Evolutionary conservation across 2,329 filamentous ascomycete genomes (phyloP).

Genomic region (Penicillium sclerotigenum): DNA sequence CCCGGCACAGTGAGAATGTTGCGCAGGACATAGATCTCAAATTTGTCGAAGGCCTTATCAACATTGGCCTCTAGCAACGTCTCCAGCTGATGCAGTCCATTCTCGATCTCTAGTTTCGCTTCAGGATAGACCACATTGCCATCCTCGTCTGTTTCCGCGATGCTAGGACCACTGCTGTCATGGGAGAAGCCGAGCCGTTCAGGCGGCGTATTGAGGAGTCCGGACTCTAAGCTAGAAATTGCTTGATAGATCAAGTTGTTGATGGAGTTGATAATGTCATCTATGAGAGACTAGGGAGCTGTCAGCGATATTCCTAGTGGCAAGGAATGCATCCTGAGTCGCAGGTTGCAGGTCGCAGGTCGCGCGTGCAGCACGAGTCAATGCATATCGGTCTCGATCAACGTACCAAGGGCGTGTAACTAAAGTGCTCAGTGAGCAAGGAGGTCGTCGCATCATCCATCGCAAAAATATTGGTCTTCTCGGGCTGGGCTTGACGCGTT

Average conservation of each 20-base stretch:
- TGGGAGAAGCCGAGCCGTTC: constrained; percentile 74
- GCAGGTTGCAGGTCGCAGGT: not conserved
- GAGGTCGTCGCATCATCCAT: constrained; percentile 50
- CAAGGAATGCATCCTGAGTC: constrained; percentile 6
- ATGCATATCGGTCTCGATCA: not conserved
- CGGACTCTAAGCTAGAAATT: constrained; percentile 80
- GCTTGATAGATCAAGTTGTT: constrained; percentile 91
- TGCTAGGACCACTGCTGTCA: constrained; percentile 46
- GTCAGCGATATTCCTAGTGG: constrained; percentile 16
- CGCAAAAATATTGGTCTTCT: constrained; percentile 20
- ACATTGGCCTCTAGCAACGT: constrained; percentile 77
- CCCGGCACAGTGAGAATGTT: constrained; percentile 75
- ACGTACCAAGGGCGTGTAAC: constrained; percentile 85
- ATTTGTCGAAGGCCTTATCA: constrained; percentile 80
- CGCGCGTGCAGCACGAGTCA: not conserved
- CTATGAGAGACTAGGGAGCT: constrained; percentile 71
- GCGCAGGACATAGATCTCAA: constrained; percentile 84
- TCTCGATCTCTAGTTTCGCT: constrained; percentile 72
- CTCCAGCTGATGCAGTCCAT: constrained; percentile 80
- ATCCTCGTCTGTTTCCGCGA: constrained; percentile 48
- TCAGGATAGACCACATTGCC: constrained; percentile 48
- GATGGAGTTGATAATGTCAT: constrained; percentile 96
- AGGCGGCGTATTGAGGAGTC: constrained; percentile 70
- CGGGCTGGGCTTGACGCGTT: constrained; percentile 11
- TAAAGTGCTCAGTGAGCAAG: constrained; percentile 91